phyloP scores from a whole-genome alignment of 805 yeast species.

The Kodamaea jinghongensis region DNA sequence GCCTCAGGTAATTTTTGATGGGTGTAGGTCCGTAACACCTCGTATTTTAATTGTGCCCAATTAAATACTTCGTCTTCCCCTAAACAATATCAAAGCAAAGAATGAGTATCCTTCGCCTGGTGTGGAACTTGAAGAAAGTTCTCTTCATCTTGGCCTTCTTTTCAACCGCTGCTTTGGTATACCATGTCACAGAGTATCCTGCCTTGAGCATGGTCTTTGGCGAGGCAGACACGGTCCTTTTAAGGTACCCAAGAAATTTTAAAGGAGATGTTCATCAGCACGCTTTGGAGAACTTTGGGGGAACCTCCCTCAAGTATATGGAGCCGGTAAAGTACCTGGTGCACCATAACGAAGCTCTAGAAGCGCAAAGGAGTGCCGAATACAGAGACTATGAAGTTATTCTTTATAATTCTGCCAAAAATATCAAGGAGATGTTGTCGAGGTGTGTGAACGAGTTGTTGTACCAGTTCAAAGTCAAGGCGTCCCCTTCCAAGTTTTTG shows the following conservation, averaged over 20 bases:
- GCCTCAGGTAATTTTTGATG: too few species aligned
- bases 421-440: constrained; percentile 1
- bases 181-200: too few species aligned
- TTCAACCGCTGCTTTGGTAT: too few species aligned
- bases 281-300: constrained; percentile 1
- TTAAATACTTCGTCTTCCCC: too few species aligned
- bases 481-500: background rate
- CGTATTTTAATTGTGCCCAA: too few species aligned
- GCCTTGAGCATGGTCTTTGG: too few species aligned
- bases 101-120: too few species aligned
- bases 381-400: constrained; percentile 3
- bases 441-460: constrained; percentile 4
- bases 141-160: too few species aligned
- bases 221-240: too few species aligned
- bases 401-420: constrained; percentile 4
- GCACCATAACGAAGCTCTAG: background rate
- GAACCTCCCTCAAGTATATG: background rate
- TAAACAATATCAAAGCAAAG: too few species aligned
- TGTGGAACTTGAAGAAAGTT: too few species aligned
- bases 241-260: constrained; percentile 1
- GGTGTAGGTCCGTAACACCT: too few species aligned
- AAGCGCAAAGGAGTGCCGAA: background rate
- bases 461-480: constrained; percentile 2
- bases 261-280: constrained; percentile 1
- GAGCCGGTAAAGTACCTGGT: background rate